Base-by-base conservation (phyloP, 2,329 filamentous ascomycete genomes). In the Ceratocystis papillata region DNA sequence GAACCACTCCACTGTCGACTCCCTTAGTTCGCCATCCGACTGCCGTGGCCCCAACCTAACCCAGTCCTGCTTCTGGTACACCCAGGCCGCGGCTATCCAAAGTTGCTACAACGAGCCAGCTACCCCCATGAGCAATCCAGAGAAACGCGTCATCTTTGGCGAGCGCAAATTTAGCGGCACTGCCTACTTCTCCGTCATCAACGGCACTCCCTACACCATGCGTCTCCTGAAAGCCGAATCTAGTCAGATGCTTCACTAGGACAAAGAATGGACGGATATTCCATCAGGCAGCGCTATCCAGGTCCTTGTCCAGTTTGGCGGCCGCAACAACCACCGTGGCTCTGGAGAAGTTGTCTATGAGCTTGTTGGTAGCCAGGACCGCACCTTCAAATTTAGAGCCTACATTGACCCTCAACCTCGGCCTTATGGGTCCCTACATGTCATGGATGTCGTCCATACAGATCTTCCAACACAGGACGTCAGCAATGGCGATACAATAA, bases 161-260 rank as follows among this genome's bases (percentile, higher is more conserved):
- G 64, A 65, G 55, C 64, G 55, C 57, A 50, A 53, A 8, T 65
- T 60, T 28, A 65, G 55, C n/a, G 64, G 64, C 55, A 53, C 55
- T 6, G 64, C 64, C 2, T 65, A 65, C 53, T 44, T 65, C 28
- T 65, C 64, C 8, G 46, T 65, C 44, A 22, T 65, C 55, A 65
- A 65, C 64, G 64, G 64, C 22, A 65, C 64, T 25, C 64, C 64
- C 22, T 65, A 65, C 55, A 65, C 46, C 10, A 65, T 65, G 64
- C 64, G 64, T 12, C 57, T 65, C 30, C 41, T 60, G 25, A 55
- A 45, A 28, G 61, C 44, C 30, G 22, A 44, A 41, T 65, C 64
- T 10, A 60, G n/a, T 45, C 55, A 65, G 41, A 65, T 65, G 64
- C 64, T 65, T 65, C 55, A 59, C n/a, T 65, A 65, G 53, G 64